These are phyloP conservation scores for Meyerozyma carpophila DNA, from an alignment of 1,139 yeast genomes.

Conservation along the genomic window DNA sequence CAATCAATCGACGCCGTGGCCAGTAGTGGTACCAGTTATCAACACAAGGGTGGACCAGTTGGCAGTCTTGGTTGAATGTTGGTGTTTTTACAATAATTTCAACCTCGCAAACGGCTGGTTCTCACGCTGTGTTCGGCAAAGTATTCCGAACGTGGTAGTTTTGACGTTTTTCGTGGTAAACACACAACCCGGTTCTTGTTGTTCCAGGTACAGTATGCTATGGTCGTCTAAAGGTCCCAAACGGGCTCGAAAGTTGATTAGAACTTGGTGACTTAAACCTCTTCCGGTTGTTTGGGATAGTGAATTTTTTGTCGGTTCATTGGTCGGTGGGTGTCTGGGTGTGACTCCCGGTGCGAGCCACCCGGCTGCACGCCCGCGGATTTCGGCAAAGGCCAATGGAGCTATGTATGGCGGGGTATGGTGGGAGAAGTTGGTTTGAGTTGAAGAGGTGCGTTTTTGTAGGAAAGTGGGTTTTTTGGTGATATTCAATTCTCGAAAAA, in stretches of 20 bases:
- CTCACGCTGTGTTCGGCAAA: not conserved
- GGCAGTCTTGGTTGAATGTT: no score
- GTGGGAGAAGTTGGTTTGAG: not conserved
- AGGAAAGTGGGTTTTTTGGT: no score
- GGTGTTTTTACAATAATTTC: not conserved
- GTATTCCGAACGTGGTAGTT: not conserved
- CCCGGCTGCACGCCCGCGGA: not conserved
- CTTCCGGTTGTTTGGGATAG: not conserved
- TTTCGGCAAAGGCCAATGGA: not conserved
- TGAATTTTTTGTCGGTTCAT: slow-evolving; percentile 1
- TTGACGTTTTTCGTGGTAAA: not conserved
- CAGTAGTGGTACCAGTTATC: no score
- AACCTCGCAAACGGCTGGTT: not conserved
- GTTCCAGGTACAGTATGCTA: not conserved
- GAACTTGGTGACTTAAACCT: not conserved
- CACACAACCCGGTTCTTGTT: not conserved
- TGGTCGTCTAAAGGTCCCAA: not conserved
- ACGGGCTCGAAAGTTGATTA: not conserved
- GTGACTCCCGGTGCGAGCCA: not conserved
- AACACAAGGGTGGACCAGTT: no score
- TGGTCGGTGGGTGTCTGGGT: not conserved
- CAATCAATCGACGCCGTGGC: no score
- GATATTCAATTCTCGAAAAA: no score
- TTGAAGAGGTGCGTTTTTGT: no score
- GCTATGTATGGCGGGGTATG: not conserved